phyloP scores from a whole-genome alignment of 1,284 basidiomycete species.

The Laetiporus sulphureus region DNA sequence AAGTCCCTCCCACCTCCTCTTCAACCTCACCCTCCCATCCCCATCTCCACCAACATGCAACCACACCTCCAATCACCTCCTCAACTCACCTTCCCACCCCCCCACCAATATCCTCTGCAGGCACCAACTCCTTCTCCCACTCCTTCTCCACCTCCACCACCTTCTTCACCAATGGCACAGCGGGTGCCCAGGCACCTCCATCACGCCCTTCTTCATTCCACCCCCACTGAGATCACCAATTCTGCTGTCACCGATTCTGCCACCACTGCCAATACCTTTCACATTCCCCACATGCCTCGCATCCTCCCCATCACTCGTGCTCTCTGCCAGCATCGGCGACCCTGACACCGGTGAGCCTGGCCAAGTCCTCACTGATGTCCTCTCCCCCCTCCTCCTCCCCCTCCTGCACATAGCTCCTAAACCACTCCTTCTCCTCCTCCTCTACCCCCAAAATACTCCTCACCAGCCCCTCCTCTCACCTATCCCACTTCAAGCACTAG shows the following conservation, averaged over 20 bases:
- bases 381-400: no score
- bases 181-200: no score
- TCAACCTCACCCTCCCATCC: slow-evolving; percentile 24
- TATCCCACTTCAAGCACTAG: slow-evolving; percentile 76
- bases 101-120: slow-evolving; percentile 67
- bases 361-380: no score
- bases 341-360: no score
- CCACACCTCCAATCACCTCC: slow-evolving; percentile 67
- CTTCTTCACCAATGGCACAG: slow-evolving; percentile 14
- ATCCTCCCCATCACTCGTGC: no score
- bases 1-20: slow-evolving; percentile 24
- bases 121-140: slow-evolving; percentile 58
- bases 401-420: no score
- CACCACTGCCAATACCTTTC: no score
- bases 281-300: no score
- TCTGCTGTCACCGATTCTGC: no score
- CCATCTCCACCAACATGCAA: slow-evolving; percentile 32
- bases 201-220: no score
- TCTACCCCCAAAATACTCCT: slow-evolving; percentile 65
- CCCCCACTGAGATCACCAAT: no score
- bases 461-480: slow-evolving; percentile 78
- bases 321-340: no score
- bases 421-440: slow-evolving; percentile 65
- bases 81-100: slow-evolving; percentile 71
- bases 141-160: slow-evolving; percentile 47